phyloP scores from a whole-genome alignment of 148 eudicot genomes.

The Euryodendron excelsum region DNA sequence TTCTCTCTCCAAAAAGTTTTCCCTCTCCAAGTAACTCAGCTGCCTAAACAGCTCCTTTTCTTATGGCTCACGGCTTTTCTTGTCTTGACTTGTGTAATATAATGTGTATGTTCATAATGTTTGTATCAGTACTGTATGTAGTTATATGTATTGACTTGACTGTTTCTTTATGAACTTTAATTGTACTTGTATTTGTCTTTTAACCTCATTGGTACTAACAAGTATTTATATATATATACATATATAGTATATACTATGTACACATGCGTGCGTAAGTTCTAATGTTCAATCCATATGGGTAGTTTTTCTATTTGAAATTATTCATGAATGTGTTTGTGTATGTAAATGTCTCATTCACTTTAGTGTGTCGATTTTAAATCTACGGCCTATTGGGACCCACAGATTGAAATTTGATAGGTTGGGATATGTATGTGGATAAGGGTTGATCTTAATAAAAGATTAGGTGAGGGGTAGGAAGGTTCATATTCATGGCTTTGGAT shows the following conservation, averaged over 20 bases:
- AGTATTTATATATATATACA: too few species aligned
- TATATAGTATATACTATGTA: too few species aligned
- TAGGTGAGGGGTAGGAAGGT: background rate
- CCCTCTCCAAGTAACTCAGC: background rate
- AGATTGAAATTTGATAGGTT: background rate
- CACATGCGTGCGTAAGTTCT: too few species aligned
- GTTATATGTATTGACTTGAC: background rate
- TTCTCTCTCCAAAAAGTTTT: too few species aligned
- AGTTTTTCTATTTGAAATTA: too few species aligned
- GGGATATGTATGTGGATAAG: background rate
- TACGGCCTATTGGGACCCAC: background rate
- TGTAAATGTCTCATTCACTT: too few species aligned
- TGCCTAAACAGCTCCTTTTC: background rate
- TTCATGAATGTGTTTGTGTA: too few species aligned
- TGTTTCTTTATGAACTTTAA: too few species aligned
- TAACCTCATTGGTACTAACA: too few species aligned
- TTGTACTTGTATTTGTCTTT: background rate
- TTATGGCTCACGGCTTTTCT: constrained; percentile 3
- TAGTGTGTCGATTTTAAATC: too few species aligned
- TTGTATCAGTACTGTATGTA: background rate
- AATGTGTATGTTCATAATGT: background rate
- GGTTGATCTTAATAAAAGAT: background rate
- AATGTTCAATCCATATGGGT: too few species aligned
- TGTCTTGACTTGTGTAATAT: background rate
- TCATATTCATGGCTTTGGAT: background rate